These are phyloP conservation scores for Trypanosoma theileri DNA, from an alignment of 208 protist species.

Conservation along the genomic window DNA sequence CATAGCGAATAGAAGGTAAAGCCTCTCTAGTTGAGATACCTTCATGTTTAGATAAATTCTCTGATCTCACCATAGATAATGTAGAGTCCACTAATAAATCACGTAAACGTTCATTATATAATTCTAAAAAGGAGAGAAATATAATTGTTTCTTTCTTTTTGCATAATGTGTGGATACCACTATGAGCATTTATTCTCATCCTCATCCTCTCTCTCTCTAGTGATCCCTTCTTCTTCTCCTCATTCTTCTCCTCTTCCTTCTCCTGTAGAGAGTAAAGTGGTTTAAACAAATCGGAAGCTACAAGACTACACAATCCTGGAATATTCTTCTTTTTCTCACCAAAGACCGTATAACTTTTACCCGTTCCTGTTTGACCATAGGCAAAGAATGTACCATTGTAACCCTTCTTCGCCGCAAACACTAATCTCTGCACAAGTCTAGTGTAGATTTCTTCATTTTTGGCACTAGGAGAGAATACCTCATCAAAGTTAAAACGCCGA, in stretches of 20 bases:
- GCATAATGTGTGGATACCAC: not conserved
- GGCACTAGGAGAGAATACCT: conserved; percentile 31
- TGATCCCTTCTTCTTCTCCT: no score
- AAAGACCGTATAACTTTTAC: conserved; percentile 61
- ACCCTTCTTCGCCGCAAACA: conserved; percentile 36
- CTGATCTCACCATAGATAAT: no score
- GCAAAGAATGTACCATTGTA: conserved; percentile 54
- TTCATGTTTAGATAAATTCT: no score
- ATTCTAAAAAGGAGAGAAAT: conserved; percentile 54
- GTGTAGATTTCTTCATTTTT: conserved; percentile 47
- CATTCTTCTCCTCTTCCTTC: no score
- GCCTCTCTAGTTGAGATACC: no score
- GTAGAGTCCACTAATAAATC: conserved; percentile 39
- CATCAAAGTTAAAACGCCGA: conserved; percentile 46
- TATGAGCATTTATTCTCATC: conserved; percentile 25
- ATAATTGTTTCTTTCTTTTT: conserved; percentile 5
- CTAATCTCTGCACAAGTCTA: conserved; percentile 30
- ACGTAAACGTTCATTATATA: conserved; percentile 68
- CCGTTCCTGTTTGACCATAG: conserved; percentile 60
- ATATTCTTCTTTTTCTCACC: conserved; percentile 39
- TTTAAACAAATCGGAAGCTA: conserved; percentile 18
- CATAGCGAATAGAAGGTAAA: not conserved
- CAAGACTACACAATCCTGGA: conserved; percentile 48
- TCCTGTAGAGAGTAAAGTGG: no score
- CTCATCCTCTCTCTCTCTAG: not conserved